Evolutionary conservation across 495 filamentous ascomycete species (phyloP).

Genomic region (Aspergillus kassunensis): DNA sequence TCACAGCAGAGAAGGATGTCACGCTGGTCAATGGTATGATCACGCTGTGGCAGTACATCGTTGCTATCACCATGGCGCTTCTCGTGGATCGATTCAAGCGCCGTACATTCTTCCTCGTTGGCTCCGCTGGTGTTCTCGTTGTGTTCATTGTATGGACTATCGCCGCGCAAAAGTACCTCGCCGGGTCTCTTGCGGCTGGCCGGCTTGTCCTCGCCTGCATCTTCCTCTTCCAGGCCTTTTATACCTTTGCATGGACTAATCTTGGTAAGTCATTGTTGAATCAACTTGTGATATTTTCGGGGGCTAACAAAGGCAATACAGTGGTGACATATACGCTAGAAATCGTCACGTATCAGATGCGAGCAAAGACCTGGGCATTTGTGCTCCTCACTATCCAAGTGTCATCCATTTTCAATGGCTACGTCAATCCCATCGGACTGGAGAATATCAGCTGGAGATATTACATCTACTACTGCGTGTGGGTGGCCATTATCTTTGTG

Average conservation of each 20-base stretch:
- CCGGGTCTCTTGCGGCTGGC: too few species aligned
- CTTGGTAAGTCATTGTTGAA: too few species aligned
- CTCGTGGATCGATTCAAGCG: neutral
- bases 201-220: too few species aligned
- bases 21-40: slow-evolving; percentile 2
- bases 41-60: neutral
- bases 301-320: too few species aligned
- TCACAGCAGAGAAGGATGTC: neutral
- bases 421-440: slow-evolving; percentile 56
- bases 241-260: too few species aligned
- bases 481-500: neutral
- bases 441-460: slow-evolving; percentile 50
- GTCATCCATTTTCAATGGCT: slow-evolving; percentile 53
- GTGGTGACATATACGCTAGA: slow-evolving; percentile 57
- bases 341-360: slow-evolving; percentile 62
- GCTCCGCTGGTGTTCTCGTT: neutral
- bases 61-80: neutral
- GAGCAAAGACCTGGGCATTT: slow-evolving; percentile 68
- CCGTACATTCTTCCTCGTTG: neutral
- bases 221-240: too few species aligned
- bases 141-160: neutral
- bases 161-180: too few species aligned
- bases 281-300: too few species aligned
- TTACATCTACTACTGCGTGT: slow-evolving; percentile 23
- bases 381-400: slow-evolving; percentile 55